Conservation (phyloP, 2,329 filamentous ascomycete species). For the Epicoccum sorghinum region DNA sequence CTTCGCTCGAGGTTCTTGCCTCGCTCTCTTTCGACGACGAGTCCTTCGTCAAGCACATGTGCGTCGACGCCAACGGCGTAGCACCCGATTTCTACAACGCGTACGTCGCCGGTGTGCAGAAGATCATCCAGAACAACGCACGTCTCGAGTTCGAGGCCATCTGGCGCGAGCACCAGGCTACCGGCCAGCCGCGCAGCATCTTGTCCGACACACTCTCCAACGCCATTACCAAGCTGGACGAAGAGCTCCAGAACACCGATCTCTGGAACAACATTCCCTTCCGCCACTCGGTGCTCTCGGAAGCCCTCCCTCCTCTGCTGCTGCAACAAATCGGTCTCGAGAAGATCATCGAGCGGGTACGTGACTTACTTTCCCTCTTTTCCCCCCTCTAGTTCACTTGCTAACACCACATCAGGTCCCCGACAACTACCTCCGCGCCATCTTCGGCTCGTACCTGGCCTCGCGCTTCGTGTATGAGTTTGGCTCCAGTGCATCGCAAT, state of each 20-base stretch:
- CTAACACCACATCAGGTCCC: constrained; percentile 66
- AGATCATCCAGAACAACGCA: constrained; percentile 89
- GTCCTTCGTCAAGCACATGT: constrained; percentile 93
- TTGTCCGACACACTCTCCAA: constrained; percentile 88
- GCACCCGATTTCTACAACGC: constrained; percentile 89
- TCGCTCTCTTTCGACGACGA: constrained; percentile 92
- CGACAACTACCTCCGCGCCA: constrained; percentile 87
- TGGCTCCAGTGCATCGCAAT: constrained; percentile 89
- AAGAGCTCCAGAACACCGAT: constrained; percentile 92
- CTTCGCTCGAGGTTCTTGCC: constrained; percentile 92
- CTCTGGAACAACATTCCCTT: constrained; percentile 86
- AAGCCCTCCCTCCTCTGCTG: constrained; percentile 84
- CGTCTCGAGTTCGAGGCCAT: constrained; percentile 96
- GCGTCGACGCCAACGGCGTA: constrained; percentile 75
- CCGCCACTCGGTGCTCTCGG: constrained; percentile 76
- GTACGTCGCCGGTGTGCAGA: constrained; percentile 91
- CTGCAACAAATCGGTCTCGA: constrained; percentile 90
- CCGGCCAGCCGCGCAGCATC: constrained; percentile 78
- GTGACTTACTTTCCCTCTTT: constrained; percentile 32
- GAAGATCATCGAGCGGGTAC: constrained; percentile 78
- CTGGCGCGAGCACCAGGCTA: constrained; percentile 90
- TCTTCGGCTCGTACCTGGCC: constrained; percentile 94
- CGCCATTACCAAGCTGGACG: constrained; percentile 94
- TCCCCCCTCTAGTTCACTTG: neutral
- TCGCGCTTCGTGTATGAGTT: constrained; percentile 96